Evolutionary conservation across 148 eudicot genomes (phyloP).

Genomic region (Arctostaphylos glauca): DNA sequence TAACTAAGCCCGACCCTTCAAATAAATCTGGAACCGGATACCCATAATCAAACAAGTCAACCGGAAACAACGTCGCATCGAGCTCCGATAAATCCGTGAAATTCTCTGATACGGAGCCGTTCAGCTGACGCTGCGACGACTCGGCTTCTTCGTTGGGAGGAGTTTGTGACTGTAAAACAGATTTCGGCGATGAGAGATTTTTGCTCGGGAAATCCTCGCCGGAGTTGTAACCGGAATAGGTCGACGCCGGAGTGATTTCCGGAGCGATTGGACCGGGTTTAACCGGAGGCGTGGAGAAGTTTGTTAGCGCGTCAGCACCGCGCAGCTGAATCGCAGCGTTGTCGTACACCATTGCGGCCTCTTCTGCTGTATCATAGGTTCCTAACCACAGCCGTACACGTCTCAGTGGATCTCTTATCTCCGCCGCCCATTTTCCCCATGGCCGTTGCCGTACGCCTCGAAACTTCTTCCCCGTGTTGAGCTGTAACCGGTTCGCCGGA

Average conservation of each 20-base stretch:
- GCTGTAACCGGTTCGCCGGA: neutral
- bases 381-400: slow-evolving; percentile 76
- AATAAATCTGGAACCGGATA: slow-evolving; percentile 40
- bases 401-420: slow-evolving; percentile 69
- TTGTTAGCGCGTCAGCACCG: slow-evolving; percentile 69
- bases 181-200: slow-evolving; percentile 47
- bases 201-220: slow-evolving; percentile 41
- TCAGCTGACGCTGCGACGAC: slow-evolving; percentile 19
- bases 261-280: neutral
- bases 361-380: slow-evolving; percentile 77
- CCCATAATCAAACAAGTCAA: slow-evolving; percentile 41
- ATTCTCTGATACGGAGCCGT: slow-evolving; percentile 13
- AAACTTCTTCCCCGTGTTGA: slow-evolving; percentile 39
- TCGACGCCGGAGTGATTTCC: slow-evolving; percentile 13
- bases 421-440: slow-evolving; percentile 87
- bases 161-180: slow-evolving; percentile 47
- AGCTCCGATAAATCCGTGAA: slow-evolving; percentile 19
- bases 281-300: slow-evolving; percentile 39
- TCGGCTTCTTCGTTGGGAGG: slow-evolving; percentile 27
- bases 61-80: slow-evolving; percentile 38
- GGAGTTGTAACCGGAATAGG: slow-evolving; percentile 35
- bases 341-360: slow-evolving; percentile 75
- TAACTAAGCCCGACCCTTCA: slow-evolving; percentile 21
- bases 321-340: slow-evolving; percentile 74
- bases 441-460: slow-evolving; percentile 76